Percentiles rank a stretch among this genome's conserved stretches.
Conservation (phyloP, 2,329 filamentous ascomycete species). For the Thermomyces lanuginosus region DNA sequence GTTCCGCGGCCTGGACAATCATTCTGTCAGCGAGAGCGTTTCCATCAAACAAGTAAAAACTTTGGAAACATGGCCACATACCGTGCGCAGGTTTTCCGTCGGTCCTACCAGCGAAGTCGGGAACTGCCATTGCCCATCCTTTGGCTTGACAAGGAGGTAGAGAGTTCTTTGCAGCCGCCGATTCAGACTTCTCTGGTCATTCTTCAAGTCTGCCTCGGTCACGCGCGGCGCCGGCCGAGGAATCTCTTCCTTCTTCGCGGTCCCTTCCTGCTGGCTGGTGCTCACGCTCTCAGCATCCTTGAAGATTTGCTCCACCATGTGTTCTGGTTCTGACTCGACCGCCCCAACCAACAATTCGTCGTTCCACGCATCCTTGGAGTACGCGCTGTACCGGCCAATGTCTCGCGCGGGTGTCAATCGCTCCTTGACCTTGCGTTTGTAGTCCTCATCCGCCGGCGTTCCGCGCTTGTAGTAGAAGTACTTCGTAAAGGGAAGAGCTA, state of each 20-base stretch:
- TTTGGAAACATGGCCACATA: constrained; percentile 33
- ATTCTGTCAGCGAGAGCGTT: constrained; percentile 1
- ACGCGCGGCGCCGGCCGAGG: constrained; percentile 53
- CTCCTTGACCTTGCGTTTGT: constrained; percentile 69
- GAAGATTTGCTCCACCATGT: constrained; percentile 51
- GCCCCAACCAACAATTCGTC: constrained; percentile 75
- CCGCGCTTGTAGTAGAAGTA: constrained; percentile 92
- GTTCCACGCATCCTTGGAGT: constrained; percentile 64
- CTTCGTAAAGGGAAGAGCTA: constrained; percentile 70
- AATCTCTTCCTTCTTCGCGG: constrained; percentile 44
- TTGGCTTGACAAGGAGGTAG: constrained; percentile 65
- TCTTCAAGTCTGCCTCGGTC: constrained; percentile 61
- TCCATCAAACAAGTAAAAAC: background rate
- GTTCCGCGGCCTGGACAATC: constrained; percentile 69
- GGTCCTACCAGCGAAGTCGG: constrained; percentile 53
- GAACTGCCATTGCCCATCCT: constrained; percentile 63
- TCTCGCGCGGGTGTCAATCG: constrained; percentile 67
- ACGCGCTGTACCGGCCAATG: constrained; percentile 68
- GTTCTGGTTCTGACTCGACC: constrained; percentile 45
- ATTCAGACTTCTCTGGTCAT: constrained; percentile 64
- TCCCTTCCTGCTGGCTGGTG: constrained; percentile 23
- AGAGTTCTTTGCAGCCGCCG: constrained; percentile 64
- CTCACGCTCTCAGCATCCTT: constrained; percentile 50
- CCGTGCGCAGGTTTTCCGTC: constrained; percentile 67
- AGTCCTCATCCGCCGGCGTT: constrained; percentile 70